phyloP scores from a whole-genome alignment of 2,329 filamentous ascomycete genomes.

The Penicillium sp. region DNA sequence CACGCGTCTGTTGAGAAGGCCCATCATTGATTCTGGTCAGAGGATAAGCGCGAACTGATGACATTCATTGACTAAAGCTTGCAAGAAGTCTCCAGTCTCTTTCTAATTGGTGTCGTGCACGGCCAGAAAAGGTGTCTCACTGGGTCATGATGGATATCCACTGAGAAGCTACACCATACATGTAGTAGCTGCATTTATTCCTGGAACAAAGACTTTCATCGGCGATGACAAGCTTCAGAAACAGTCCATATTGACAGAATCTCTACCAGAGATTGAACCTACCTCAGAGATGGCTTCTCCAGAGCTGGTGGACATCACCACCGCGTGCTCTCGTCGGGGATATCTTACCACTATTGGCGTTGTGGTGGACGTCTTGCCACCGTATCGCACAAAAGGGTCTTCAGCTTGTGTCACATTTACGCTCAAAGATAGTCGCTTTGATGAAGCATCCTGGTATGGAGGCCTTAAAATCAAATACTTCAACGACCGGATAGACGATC shows the following conservation, averaged over 20 bases:
- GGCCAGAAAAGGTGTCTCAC: not conserved
- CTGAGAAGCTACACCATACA: slow-evolving; percentile 10
- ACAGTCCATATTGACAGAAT: not conserved
- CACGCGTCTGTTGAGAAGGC: not conserved
- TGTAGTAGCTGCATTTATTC: slow-evolving; percentile 2
- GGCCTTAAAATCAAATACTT: slow-evolving; percentile 65
- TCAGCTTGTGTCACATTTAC: slow-evolving; percentile 67
- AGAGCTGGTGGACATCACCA: slow-evolving; percentile 53
- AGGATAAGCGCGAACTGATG: not conserved
- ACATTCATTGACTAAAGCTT: not conserved
- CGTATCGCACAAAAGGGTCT: slow-evolving; percentile 54
- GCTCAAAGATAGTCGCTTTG: slow-evolving; percentile 61
- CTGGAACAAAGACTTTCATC: slow-evolving; percentile 6
- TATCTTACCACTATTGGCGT: slow-evolving; percentile 69
- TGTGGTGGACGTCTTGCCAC: slow-evolving; percentile 65
- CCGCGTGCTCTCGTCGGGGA: slow-evolving; percentile 43
- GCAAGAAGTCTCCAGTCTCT: not conserved
- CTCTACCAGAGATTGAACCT: not conserved
- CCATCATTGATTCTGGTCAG: not conserved
- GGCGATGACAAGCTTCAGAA: not conserved
- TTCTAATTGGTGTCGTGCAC: not conserved
- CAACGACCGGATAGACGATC: slow-evolving; percentile 45
- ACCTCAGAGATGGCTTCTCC: slow-evolving; percentile 23
- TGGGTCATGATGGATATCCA: slow-evolving; percentile 12
- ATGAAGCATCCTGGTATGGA: slow-evolving; percentile 44